phyloP scores from a whole-genome alignment of 1,284 basidiomycete genomes.

The Ceratobasidium sp. region DNA sequence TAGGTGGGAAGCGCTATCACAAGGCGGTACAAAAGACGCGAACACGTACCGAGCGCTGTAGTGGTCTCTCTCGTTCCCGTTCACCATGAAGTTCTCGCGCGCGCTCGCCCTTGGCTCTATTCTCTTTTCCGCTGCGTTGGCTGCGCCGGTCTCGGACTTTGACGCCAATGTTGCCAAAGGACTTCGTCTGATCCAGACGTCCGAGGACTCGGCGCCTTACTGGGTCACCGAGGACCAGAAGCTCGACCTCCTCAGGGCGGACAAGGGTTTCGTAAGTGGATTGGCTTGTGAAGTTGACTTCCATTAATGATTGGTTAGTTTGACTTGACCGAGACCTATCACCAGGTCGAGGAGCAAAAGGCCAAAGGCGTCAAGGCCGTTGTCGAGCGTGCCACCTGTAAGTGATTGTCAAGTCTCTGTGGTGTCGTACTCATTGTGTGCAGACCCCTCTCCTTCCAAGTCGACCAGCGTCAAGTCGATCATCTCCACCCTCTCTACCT shows the following conservation, averaged over 20 bases:
- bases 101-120: slow-evolving; percentile 34
- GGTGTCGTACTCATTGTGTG: slow-evolving; percentile 1
- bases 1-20: too few relatives aligned
- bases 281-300: neutral
- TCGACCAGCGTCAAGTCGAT: slow-evolving; percentile 44
- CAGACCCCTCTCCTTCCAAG: slow-evolving; percentile 41
- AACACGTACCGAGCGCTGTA: neutral
- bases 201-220: slow-evolving; percentile 19
- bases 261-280: slow-evolving; percentile 32
- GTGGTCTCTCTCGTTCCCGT: neutral
- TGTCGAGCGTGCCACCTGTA: slow-evolving; percentile 41
- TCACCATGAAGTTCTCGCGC: slow-evolving; percentile 29
- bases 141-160: slow-evolving; percentile 29
- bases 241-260: slow-evolving; percentile 21
- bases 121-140: slow-evolving; percentile 18
- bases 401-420: slow-evolving; percentile 46
- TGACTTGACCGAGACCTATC: slow-evolving; percentile 37
- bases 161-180: slow-evolving; percentile 31
- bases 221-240: slow-evolving; percentile 35
- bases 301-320: slow-evolving; percentile 15
- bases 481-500: slow-evolving; percentile 44
- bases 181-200: slow-evolving; percentile 29
- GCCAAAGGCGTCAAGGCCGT: slow-evolving; percentile 32
- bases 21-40: too few relatives aligned
- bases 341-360: slow-evolving; percentile 24